Percentiles rank a stretch among this genome's conserved stretches.
Evolutionary conservation across 352 stramenopile species (phyloP).

Genomic region (Phytophthora litchii): DNA sequence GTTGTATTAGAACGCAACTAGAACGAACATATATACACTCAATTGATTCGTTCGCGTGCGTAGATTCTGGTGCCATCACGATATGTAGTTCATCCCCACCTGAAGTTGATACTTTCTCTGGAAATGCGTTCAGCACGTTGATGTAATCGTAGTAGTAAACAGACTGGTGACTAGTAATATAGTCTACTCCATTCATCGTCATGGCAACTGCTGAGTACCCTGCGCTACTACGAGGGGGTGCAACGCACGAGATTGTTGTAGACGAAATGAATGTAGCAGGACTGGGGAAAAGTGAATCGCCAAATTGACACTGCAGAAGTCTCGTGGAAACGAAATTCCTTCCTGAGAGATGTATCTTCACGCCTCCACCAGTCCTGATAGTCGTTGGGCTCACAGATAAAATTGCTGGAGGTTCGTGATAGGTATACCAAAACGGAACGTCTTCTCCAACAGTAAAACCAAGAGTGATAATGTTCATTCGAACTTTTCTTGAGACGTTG

Average conservation of each 20-base stretch:
- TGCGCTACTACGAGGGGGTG: conserved; percentile 20
- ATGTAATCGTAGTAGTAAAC: conserved; percentile 47
- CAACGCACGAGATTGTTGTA: conserved; percentile 35
- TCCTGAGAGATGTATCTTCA: conserved; percentile 38
- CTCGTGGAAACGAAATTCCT: conserved; percentile 36
- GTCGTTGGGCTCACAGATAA: conserved; percentile 24
- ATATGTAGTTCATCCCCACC: conserved; percentile 40
- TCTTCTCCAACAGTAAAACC: not conserved
- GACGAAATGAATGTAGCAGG: conserved; percentile 31
- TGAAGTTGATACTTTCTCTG: conserved; percentile 26
- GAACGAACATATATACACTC: conserved; percentile 46
- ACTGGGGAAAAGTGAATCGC: conserved; percentile 19
- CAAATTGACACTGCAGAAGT: conserved; percentile 44
- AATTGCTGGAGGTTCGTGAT: conserved; percentile 35
- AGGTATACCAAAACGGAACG: conserved; percentile 32
- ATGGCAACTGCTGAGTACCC: conserved; percentile 47
- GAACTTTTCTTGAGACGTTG: not conserved
- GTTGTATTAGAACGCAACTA: conserved; percentile 12
- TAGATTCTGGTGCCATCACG: conserved; percentile 20
- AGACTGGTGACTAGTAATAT: conserved; percentile 27
- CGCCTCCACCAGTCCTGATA: conserved; percentile 28
- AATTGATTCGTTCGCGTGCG: conserved; percentile 9
- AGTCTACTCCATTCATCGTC: conserved; percentile 58
- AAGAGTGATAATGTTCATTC: conserved; percentile 7
- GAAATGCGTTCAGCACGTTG: conserved; percentile 27